Conservation (phyloP, 2,329 filamentous ascomycete species). For the Xylariaceae sp. region DNA sequence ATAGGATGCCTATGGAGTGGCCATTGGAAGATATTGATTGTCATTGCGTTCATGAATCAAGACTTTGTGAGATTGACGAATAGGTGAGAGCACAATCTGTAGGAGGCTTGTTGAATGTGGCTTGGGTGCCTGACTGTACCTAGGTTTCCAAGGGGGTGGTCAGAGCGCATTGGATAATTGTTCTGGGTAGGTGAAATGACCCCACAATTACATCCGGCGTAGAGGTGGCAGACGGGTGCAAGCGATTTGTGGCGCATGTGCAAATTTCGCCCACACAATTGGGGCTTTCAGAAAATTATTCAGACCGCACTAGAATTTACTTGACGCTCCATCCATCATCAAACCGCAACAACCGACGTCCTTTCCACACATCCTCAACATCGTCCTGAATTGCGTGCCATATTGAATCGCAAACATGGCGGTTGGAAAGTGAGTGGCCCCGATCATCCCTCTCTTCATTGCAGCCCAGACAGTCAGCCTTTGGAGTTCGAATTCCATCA, state of each 20-base stretch:
- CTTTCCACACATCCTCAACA: constrained; percentile 27
- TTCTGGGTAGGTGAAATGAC: constrained; percentile 8
- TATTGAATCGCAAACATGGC: constrained; percentile 66
- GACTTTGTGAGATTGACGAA: no score
- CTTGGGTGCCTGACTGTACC: no score
- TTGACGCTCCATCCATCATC: constrained; percentile 27
- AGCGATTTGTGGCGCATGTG: constrained; percentile 23
- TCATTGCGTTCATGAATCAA: no score
- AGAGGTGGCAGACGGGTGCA: no score
- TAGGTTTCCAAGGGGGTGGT: no score
- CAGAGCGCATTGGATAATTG: no score
- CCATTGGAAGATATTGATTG: no score
- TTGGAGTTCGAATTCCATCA: constrained; percentile 17
- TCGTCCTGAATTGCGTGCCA: constrained; percentile 33
- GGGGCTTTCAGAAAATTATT: constrained; percentile 29
- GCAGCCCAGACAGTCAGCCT: constrained; percentile 12
- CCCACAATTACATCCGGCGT: no score
- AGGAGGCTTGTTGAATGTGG: no score
- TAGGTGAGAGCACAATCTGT: no score
- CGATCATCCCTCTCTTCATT: constrained; percentile 9
- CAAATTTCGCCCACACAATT: constrained; percentile 28
- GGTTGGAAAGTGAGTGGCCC: constrained; percentile 67
- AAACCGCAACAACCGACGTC: constrained; percentile 26
- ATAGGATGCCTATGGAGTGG: no score
- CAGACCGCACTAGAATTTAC: constrained; percentile 28